Percentiles rank a stretch among this genome's conserved stretches.
Conservation (phyloP, 148 eudicot species). For the Polygonum maritimum region DNA sequence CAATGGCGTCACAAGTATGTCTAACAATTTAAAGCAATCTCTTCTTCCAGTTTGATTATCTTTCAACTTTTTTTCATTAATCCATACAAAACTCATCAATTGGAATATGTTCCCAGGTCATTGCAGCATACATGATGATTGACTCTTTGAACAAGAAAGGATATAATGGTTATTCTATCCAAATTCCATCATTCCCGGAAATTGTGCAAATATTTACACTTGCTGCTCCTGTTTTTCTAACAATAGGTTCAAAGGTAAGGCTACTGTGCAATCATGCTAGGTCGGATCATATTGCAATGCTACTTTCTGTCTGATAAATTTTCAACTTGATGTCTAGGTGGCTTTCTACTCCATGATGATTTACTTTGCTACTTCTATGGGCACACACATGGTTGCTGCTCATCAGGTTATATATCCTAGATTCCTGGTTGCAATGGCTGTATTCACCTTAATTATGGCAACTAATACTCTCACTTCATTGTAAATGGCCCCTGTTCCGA, state of each 20-base stretch:
- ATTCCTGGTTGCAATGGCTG: not conserved
- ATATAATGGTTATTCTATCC: slow-evolving; percentile 61
- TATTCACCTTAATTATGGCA: not conserved
- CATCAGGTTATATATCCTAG: slow-evolving; percentile 54
- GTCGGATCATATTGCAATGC: not conserved
- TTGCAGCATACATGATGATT: slow-evolving; percentile 87
- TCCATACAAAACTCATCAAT: not conserved
- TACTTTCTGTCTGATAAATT: not conserved
- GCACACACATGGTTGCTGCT: slow-evolving; percentile 83
- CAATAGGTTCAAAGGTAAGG: slow-evolving; percentile 82
- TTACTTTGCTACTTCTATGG: slow-evolving; percentile 92
- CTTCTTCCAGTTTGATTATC: not conserved
- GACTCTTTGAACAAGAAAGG: slow-evolving; percentile 74
- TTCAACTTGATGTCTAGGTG: slow-evolving; percentile 30
- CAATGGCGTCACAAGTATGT: slow-evolving; percentile 78
- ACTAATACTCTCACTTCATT: not conserved
- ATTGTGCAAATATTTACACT: slow-evolving; percentile 55
- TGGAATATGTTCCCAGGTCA: slow-evolving; percentile 34
- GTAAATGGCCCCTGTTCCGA: not conserved
- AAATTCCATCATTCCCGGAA: slow-evolving; percentile 58
- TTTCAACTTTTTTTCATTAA: not conserved
- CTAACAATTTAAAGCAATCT: not conserved
- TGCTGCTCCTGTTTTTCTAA: slow-evolving; percentile 86
- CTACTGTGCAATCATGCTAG: not conserved
- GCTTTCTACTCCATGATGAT: slow-evolving; percentile 74